These are phyloP conservation scores for Cavenderia fasciculata DNA, from an alignment of 78 protist species.

Conservation along the genomic window DNA sequence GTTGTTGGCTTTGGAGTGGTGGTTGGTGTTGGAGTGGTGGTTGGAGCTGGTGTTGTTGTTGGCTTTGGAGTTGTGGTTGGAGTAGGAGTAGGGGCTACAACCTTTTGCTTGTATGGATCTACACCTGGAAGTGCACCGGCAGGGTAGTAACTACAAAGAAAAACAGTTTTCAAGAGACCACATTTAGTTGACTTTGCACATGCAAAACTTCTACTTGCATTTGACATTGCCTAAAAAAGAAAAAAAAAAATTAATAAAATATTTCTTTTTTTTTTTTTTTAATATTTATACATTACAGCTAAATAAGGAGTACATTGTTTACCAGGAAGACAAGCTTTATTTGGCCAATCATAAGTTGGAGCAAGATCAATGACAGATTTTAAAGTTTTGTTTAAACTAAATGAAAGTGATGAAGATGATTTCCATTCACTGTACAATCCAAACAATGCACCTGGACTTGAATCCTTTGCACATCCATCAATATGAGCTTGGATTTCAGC, in stretches of 20 bases:
- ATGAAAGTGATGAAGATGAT: neutral
- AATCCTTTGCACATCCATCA: neutral
- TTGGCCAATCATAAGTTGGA: too few species aligned
- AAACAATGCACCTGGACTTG: neutral
- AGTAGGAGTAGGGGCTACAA: neutral
- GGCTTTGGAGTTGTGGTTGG: neutral
- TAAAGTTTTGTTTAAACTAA: conserved; percentile 1
- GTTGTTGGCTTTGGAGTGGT: neutral
- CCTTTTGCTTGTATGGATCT: neutral
- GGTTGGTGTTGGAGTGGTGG: neutral
- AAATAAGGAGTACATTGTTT: too few species aligned
- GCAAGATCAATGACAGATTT: neutral
- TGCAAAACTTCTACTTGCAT: neutral
- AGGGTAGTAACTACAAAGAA: neutral
- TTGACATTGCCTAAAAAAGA: conserved; percentile 2
- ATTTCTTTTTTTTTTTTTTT: too few species aligned
- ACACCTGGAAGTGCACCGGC: neutral
- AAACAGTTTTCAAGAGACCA: neutral
- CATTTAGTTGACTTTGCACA: neutral
- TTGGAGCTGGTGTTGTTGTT: neutral
- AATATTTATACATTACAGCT: too few species aligned
- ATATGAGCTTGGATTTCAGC: neutral
- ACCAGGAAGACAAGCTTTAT: too few species aligned
- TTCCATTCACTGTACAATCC: neutral
- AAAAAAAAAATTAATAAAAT: too few species aligned